These are phyloP conservation scores for Calcarisporium arbuscula DNA, from an alignment of 2,329 filamentous ascomycete genomes.

Conservation along the genomic window DNA sequence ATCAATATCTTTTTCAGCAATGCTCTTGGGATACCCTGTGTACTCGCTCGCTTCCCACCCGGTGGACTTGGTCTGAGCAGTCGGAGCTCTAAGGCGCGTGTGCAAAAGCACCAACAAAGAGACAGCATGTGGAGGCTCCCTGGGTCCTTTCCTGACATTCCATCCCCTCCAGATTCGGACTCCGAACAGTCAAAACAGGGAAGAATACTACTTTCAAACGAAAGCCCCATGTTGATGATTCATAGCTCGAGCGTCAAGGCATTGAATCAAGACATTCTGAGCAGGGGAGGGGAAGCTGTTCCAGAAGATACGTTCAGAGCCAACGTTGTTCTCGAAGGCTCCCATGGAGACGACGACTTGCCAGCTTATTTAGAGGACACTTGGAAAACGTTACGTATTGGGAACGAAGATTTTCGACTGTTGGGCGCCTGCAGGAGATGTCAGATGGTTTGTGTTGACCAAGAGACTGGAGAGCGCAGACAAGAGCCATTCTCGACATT, in stretches of 20 bases:
- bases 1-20: conserved; percentile 74
- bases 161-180: conserved; percentile 53
- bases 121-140: conserved; percentile 31
- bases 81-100: conserved; percentile 66
- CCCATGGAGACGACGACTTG: conserved; percentile 32
- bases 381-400: conserved; percentile 66
- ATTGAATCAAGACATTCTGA: conserved; percentile 66
- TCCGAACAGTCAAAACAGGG: conserved; percentile 29
- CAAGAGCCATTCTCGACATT: conserved; percentile 86
- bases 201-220: conserved; percentile 79
- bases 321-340: conserved; percentile 66
- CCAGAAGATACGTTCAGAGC: conserved; percentile 75
- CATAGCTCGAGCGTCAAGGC: conserved; percentile 72
- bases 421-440: conserved; percentile 82
- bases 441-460: conserved; percentile 94
- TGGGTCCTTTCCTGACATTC: conserved; percentile 47
- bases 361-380: conserved; percentile 71
- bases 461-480: conserved; percentile 67
- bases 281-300: conserved; percentile 56
- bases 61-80: conserved; percentile 52
- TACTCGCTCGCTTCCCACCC: conserved; percentile 76
- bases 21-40: conserved; percentile 71
- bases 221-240: conserved; percentile 85
- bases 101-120: conserved; percentile 49
- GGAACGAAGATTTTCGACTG: conserved; percentile 58